These are phyloP conservation scores for Microbotryomycetes sp. DNA, from an alignment of 1,284 basidiomycete species.

Conservation along the genomic window DNA sequence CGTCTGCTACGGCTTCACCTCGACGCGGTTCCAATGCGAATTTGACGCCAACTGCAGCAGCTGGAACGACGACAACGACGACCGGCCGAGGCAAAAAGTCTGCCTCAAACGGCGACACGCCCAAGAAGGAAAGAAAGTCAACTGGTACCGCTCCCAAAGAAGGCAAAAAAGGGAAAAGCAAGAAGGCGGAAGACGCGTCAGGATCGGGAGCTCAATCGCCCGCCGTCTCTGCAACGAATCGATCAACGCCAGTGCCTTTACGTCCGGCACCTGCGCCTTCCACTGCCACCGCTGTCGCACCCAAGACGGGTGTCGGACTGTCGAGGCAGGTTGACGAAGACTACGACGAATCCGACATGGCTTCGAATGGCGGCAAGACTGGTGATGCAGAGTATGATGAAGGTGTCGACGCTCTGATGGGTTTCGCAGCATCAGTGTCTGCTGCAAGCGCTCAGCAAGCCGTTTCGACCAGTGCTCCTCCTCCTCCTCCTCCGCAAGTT, in stretches of 20 bases:
- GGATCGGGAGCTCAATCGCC: background rate
- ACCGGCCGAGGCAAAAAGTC: background rate
- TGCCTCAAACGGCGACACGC: constrained; percentile 10
- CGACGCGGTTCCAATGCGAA: background rate
- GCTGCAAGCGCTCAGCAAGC: background rate
- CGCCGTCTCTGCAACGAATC: background rate
- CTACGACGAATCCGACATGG: constrained; percentile 53
- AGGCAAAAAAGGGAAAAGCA: background rate
- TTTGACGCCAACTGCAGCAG: constrained; percentile 1
- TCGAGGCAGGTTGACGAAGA: constrained; percentile 66
- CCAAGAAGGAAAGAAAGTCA: constrained; percentile 5
- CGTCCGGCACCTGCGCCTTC: background rate
- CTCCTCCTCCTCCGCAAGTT: too few relatives aligned
- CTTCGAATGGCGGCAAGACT: background rate
- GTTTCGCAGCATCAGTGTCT: constrained; percentile 42
- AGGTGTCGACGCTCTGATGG: constrained; percentile 55
- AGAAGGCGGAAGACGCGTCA: constrained; percentile 19
- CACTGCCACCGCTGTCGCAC: background rate
- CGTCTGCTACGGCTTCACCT: background rate
- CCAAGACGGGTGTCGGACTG: constrained; percentile 39
- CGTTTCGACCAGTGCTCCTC: too few relatives aligned
- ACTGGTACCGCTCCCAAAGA: background rate
- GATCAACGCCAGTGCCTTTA: background rate
- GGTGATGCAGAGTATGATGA: constrained; percentile 45
- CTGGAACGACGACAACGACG: background rate